phyloP scores from a whole-genome alignment of 1,284 basidiomycete genomes.

The Singerocomus inundabilis region DNA sequence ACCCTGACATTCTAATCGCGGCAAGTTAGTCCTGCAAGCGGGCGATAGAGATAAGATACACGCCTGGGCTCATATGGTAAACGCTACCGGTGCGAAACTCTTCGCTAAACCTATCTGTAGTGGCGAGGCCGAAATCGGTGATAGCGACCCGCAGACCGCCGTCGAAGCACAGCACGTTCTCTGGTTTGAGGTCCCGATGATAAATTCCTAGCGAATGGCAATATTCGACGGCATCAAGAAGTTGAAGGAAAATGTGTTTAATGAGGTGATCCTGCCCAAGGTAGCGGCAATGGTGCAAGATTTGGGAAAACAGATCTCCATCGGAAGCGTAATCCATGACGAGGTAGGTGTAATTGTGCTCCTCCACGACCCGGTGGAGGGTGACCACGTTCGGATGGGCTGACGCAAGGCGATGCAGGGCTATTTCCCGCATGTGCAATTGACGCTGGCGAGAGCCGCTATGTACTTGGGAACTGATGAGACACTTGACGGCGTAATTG shows the following conservation, averaged over 20 bases:
- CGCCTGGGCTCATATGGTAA: conserved; percentile 96
- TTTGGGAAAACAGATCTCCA: conserved; percentile 91
- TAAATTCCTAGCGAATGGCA: conserved; percentile 88
- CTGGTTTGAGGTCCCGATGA: conserved; percentile 97
- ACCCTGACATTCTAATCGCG: conserved; percentile 80
- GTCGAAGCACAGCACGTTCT: conserved; percentile 91
- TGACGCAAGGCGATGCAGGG: conserved; percentile 85
- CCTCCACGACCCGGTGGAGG: conserved; percentile 86
- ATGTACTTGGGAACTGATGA: conserved; percentile 58
- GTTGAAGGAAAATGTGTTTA: conserved; percentile 85
- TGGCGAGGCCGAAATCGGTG: conserved; percentile 97
- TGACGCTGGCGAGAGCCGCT: conserved; percentile 59
- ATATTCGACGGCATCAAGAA: conserved; percentile 92
- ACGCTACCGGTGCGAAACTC: conserved; percentile 97
- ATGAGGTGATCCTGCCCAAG: conserved; percentile 81
- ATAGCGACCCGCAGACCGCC: conserved; percentile 81
- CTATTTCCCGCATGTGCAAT: conserved; percentile 76
- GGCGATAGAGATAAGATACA: conserved; percentile 27
- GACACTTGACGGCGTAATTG: conserved; percentile 91
- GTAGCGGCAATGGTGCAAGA: conserved; percentile 71
- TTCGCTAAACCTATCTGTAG: conserved; percentile 80
- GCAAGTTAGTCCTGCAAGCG: conserved; percentile 13
- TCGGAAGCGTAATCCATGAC: conserved; percentile 80
- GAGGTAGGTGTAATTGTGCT: conserved; percentile 64
- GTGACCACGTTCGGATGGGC: conserved; percentile 87